Evolutionary conservation across 257 asterid species (phyloP), one percentile per base, ranked within the genome.

Genomic region (Echites panduratus): DNA sequence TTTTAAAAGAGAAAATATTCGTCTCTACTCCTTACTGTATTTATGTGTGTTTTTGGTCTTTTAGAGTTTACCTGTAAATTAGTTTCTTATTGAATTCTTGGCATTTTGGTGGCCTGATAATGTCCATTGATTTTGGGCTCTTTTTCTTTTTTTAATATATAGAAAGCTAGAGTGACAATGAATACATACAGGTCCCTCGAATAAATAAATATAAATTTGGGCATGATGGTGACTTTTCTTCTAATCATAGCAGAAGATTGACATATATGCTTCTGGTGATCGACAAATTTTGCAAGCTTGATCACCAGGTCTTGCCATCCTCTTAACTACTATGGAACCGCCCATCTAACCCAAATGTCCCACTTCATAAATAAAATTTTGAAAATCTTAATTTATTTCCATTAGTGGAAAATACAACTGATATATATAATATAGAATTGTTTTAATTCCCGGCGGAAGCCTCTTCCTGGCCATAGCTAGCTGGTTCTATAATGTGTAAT

Each of bases 351-450:
- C 9, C 52, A 43, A 19, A 24, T 66, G 70, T 32, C 82, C 82
- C 76, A 40, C 69, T 29, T 75, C 80, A 75, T 81, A 68, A 78
- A 74, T 74, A 50, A 38, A 70, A 26, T 29, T 45, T 47, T 11
- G 8, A 19, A 53, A 29, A 26, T 17, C 38, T 19, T 32, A 24
- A 64, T n/a, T n/a, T n/a, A n/a, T n/a, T 2, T 13, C 67, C 43
- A 61, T 61, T 14, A 61, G 32, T 29, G n/a, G 44, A 26, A 12
- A 27, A 4, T 61, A 14, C 4, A 61, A n/a, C n/a, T n/a, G n/a
- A n/a, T n/a, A n/a, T n/a, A n/a, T n/a, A n/a, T n/a, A n/a, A n/a
- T n/a, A n/a, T n/a, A n/a, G n/a, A n/a, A n/a, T n/a, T n/a, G n/a
- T n/a, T n/a, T n/a, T n/a, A n/a, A n/a, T n/a, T n/a, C n/a, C n/a